Percentiles rank a stretch among this genome's conserved stretches.
phyloP scores from a whole-genome alignment of 805 yeast species.

The Zygotorulaspora florentina region DNA sequence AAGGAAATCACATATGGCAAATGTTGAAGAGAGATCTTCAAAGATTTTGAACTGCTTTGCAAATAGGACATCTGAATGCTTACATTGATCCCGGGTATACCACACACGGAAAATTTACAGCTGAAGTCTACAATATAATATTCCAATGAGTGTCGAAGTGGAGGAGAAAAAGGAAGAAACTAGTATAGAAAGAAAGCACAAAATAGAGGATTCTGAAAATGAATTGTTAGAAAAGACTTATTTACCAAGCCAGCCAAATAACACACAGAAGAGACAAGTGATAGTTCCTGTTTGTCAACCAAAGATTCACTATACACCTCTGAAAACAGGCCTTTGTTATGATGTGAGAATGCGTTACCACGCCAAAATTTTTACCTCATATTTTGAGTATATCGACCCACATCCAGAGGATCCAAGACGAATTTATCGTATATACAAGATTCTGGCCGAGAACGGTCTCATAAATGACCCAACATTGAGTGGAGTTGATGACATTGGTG shows the following conservation, averaged over 20 bases:
- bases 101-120: background rate
- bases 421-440: slow-evolving; percentile 88
- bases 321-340: slow-evolving; percentile 91
- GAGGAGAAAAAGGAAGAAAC: slow-evolving; percentile 6
- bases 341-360: slow-evolving; percentile 98
- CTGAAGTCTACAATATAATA: background rate
- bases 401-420: slow-evolving; percentile 99
- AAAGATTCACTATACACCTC: slow-evolving; percentile 61
- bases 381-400: slow-evolving; percentile 92
- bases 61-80: background rate
- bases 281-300: slow-evolving; percentile 61
- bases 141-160: slow-evolving; percentile 6
- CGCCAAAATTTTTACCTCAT: slow-evolving; percentile 87
- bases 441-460: slow-evolving; percentile 89
- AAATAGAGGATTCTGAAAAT: slow-evolving; percentile 11
- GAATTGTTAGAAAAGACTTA: slow-evolving; percentile 1
- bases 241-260: slow-evolving; percentile 2
- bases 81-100: background rate
- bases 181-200: slow-evolving; percentile 8
- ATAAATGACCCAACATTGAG: slow-evolving; percentile 73
- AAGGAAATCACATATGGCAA: background rate
- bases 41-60: background rate
- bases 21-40: background rate
- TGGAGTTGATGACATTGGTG: slow-evolving; percentile 70
- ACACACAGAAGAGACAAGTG: slow-evolving; percentile 32